Evolutionary conservation across 2,329 filamentous ascomycete genomes (phyloP).

Genomic region (Trichoderma lentiforme): DNA sequence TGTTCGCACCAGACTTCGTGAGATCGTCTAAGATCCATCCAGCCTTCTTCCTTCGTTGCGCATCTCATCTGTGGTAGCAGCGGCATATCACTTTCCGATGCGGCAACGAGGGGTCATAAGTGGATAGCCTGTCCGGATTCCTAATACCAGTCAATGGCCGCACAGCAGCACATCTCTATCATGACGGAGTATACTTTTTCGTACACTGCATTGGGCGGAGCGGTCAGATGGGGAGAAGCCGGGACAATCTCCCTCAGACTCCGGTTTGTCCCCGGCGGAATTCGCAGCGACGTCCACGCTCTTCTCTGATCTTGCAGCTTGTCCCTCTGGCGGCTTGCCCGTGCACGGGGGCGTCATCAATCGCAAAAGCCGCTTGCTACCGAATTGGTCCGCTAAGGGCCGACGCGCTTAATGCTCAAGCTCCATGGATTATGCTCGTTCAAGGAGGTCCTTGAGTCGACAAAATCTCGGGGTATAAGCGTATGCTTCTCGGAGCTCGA

Average conservation of each 20-base stretch:
- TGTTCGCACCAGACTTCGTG: conserved; percentile 3
- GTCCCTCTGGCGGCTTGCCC: neutral
- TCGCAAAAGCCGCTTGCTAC: neutral
- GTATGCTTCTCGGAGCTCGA: neutral
- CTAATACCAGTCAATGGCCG: neutral
- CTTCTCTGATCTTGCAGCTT: neutral
- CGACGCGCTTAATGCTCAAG: neutral
- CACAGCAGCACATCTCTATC: neutral
- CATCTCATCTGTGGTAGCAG: conserved; percentile 5
- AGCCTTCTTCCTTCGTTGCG: neutral
- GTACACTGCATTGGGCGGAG: neutral
- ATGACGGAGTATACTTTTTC: conserved; percentile 6
- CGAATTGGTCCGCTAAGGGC: neutral
- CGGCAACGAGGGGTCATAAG: neutral
- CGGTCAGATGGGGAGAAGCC: neutral
- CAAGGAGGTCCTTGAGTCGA: neutral
- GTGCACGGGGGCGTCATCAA: neutral
- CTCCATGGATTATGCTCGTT: neutral
- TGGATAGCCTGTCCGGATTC: neutral
- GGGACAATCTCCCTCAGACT: neutral
- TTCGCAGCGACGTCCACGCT: neutral
- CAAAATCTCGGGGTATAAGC: neutral
- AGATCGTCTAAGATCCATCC: conserved; percentile 10
- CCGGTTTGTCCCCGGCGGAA: neutral
- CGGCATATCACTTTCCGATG: neutral